Base-by-base conservation (phyloP, 331 rosid genomes). In the Erythrophleum ivorense region DNA sequence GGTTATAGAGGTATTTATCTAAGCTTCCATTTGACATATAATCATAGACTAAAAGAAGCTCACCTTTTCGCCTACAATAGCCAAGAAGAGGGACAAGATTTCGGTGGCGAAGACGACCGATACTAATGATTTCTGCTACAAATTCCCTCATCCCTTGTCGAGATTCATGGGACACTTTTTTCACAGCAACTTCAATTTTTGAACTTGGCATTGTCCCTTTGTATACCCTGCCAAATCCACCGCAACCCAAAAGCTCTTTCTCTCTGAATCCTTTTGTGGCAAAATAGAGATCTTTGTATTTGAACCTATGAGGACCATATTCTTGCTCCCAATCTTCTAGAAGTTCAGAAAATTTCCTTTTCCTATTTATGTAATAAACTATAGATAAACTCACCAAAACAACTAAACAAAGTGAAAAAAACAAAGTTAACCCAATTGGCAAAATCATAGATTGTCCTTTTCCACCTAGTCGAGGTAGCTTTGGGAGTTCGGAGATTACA, bases 291-390 rank as follows among this genome's bases (percentile, higher is more conserved):
- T 68, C 74, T 21, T 45, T 68, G 74, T 68, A 68, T 43, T 68
- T 68, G 74, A 68, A 68, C 54, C 74, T 68, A n/a, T 43, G 54
- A 68, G 74, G n/a, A 6, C 74, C 74, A 68, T 68, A 68, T 4
- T 41, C 74, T 43, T 41, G n/a, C 34, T 68, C 74, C 74, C 74
- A 43, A 14, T 68, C 74, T 45, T 68, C 74, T 0, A 19, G 9
- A 9, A 68, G 5, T 36, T 68, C 74, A 19, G 74, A 68, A 19
- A 43, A 68, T 48, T 43, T 68, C 36, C 8, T 68, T 21, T 68
- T 43, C 5, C 36, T 19, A 2, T 9, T 43, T 3, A 43, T 68
- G 38, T n/a, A 68, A 19, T n/a, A 21, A 68, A 68, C 4, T 19
- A 68, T 0, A 5, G n/a, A 46, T 21, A 31, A 11, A 43, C 3